phyloP scores from a whole-genome alignment of 305 asterid species.

The Solanum aculeatissimum region DNA sequence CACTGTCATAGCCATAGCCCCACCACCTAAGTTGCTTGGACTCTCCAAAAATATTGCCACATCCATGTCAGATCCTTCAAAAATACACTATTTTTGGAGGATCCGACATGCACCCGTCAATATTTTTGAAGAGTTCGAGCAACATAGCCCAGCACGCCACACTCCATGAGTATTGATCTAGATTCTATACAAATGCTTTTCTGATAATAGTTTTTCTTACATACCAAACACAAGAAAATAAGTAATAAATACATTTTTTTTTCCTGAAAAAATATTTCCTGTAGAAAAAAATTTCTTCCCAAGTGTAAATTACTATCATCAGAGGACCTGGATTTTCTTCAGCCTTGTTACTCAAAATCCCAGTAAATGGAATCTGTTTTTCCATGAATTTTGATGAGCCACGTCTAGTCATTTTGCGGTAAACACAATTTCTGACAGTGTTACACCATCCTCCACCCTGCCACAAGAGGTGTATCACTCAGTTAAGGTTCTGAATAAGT shows the following conservation, averaged over 20 bases:
- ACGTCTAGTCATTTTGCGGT: constrained; percentile 39
- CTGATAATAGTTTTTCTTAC: background rate
- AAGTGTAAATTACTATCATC: background rate
- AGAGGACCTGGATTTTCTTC: constrained; percentile 26
- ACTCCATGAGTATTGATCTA: background rate
- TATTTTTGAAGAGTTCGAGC: too few relatives aligned
- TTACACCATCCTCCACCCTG: constrained; percentile 78
- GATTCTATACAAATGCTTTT: background rate
- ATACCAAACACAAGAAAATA: background rate
- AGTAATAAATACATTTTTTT: background rate
- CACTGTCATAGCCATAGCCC: background rate
- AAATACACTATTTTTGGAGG: too few relatives aligned
- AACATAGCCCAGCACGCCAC: background rate
- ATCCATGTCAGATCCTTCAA: too few relatives aligned
- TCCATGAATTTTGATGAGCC: constrained; percentile 50
- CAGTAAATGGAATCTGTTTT: constrained; percentile 35
- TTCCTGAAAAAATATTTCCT: background rate
- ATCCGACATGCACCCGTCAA: too few relatives aligned
- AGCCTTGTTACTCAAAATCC: constrained; percentile 53
- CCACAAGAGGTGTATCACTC: constrained; percentile 2
- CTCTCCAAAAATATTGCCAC: too few relatives aligned
- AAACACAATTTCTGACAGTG: constrained; percentile 34
- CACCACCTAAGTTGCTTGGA: too few relatives aligned
- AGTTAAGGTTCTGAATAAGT: background rate
- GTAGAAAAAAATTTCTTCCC: background rate